Conservation (phyloP, 78 protist species). For the Monosiga brevicollis region DNA sequence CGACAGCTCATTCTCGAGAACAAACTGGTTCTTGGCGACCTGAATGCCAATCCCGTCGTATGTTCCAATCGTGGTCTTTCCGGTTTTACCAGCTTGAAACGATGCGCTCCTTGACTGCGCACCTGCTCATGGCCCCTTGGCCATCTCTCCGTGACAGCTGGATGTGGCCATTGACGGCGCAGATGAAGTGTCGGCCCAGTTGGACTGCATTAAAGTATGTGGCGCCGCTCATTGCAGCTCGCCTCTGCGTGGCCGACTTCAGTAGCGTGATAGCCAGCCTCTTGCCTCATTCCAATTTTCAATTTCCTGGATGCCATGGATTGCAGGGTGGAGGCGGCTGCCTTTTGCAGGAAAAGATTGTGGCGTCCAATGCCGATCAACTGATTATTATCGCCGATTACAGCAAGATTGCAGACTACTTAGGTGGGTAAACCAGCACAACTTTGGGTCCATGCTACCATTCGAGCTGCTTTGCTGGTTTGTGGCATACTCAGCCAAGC, state of each 20-base stretch:
- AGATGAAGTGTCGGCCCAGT: conserved; percentile 45
- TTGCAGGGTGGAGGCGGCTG: conserved; percentile 61
- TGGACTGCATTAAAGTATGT: conserved; percentile 49
- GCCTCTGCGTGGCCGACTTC: too few relatives aligned
- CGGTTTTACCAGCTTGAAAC: too few relatives aligned
- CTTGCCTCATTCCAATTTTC: too few relatives aligned
- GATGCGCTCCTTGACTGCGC: too few relatives aligned
- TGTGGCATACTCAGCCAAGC: too few relatives aligned
- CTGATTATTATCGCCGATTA: conserved; percentile 67
- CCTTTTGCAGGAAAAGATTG: conserved; percentile 62
- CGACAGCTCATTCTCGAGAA: neutral
- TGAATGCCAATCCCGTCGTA: conserved; percentile 25
- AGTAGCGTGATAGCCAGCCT: too few relatives aligned
- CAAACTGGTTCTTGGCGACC: conserved; percentile 38
- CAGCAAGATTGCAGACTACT: conserved; percentile 33
- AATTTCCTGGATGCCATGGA: too few relatives aligned
- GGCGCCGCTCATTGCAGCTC: too few relatives aligned
- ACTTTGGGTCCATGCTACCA: neutral
- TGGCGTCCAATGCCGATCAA: conserved; percentile 36
- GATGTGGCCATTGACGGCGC: conserved; percentile 79
- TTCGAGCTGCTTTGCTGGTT: too few relatives aligned
- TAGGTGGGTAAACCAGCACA: conserved; percentile 27
- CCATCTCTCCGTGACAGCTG: too few relatives aligned
- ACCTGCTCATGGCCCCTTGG: too few relatives aligned
- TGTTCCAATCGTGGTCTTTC: too few relatives aligned